Evolutionary conservation across 2,329 filamentous ascomycete genomes (phyloP).

Genomic region (Aspergillus carbonarius): DNA sequence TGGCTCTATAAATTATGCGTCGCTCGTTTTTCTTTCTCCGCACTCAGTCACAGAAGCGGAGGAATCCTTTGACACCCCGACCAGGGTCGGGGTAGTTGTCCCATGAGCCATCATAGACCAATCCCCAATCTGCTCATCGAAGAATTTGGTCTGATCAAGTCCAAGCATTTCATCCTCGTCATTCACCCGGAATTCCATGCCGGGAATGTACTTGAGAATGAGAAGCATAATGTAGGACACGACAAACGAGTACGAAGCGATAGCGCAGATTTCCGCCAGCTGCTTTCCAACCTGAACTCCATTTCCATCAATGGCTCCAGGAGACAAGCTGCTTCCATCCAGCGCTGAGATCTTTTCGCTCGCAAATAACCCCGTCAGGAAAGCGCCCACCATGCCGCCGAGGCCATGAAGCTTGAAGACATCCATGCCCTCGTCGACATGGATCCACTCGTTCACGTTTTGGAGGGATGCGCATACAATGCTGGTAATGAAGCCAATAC

Average conservation of each 20-base stretch:
- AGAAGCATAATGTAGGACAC: constrained; percentile 54
- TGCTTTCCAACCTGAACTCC: constrained; percentile 57
- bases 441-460: constrained; percentile 54
- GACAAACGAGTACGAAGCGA: constrained; percentile 54
- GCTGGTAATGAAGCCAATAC: constrained; percentile 58
- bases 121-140: constrained; percentile 58
- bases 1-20: background rate
- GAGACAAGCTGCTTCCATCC: constrained; percentile 49
- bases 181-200: constrained; percentile 54
- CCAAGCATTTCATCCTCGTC: constrained; percentile 58
- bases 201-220: constrained; percentile 55
- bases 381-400: constrained; percentile 58
- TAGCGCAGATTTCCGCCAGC: constrained; percentile 56
- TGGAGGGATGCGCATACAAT: constrained; percentile 52
- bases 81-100: constrained; percentile 9
- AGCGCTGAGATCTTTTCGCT: constrained; percentile 43
- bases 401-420: constrained; percentile 61
- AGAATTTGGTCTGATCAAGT: constrained; percentile 56
- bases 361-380: constrained; percentile 60
- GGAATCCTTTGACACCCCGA: constrained; percentile 16
- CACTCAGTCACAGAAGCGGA: constrained; percentile 11
- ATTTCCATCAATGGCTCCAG: constrained; percentile 56
- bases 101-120: constrained; percentile 41
- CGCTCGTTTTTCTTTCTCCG: constrained; percentile 4
- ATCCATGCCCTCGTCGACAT: constrained; percentile 59